Evolutionary conservation across 176 grass and related monocot genomes (phyloP).

Genomic region (Avena eriantha): DNA sequence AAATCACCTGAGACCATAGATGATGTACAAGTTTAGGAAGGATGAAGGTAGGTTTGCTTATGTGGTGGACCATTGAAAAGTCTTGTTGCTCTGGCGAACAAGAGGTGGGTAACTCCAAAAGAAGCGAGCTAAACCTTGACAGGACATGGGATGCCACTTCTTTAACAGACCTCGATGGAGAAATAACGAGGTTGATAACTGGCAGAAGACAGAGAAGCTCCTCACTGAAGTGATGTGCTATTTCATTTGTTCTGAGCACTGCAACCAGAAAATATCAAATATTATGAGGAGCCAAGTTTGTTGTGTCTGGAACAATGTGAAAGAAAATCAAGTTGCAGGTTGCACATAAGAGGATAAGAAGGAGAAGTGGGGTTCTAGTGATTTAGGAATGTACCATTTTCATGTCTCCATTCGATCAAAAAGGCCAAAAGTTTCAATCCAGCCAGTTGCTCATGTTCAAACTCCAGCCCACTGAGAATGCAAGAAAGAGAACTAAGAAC

Average conservation of each 20-base stretch:
- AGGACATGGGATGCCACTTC: constrained; percentile 66
- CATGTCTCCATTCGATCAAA: constrained; percentile 79
- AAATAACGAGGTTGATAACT: constrained; percentile 70
- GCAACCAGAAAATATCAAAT: constrained; percentile 50
- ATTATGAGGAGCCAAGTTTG: constrained; percentile 20
- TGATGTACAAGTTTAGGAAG: constrained; percentile 76
- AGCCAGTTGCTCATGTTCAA: constrained; percentile 87
- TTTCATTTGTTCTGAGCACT: constrained; percentile 57
- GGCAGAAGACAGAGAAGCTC: constrained; percentile 84
- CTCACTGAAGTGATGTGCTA: constrained; percentile 43
- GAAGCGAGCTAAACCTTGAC: constrained; percentile 58
- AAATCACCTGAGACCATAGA: constrained; percentile 77
- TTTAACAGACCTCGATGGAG: constrained; percentile 87
- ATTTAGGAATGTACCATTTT: constrained; percentile 61
- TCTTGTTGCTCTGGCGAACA: constrained; percentile 50
- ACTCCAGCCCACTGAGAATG: constrained; percentile 67
- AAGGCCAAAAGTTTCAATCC: constrained; percentile 79
- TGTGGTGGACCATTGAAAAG: constrained; percentile 45
- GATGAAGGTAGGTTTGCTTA: constrained; percentile 69
- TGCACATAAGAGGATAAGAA: constrained; percentile 17
- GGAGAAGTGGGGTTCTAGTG: background rate
- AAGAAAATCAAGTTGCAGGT: constrained; percentile 27
- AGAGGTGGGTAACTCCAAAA: constrained; percentile 60
- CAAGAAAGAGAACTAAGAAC: constrained; percentile 72
- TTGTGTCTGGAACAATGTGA: constrained; percentile 5